phyloP scores from a whole-genome alignment of 2,329 filamentous ascomycete genomes.

The Neodidymelliopsis sp. region DNA sequence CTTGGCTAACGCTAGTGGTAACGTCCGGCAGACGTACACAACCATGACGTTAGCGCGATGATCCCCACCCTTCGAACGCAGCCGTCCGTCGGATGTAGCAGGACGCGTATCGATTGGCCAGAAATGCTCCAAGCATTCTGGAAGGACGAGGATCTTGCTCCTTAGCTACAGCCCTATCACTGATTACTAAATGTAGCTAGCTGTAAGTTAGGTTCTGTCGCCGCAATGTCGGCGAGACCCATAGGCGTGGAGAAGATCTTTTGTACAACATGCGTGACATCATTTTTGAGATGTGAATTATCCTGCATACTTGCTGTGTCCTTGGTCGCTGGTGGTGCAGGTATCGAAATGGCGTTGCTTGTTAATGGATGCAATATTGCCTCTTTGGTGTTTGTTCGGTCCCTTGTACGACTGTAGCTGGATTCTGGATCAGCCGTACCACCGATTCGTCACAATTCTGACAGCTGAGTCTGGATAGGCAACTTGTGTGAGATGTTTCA shows the following conservation, averaged over 20 bases:
- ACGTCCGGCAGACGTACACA: not conserved
- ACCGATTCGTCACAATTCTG: no score
- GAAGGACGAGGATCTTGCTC: not conserved
- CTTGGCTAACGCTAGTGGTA: not conserved
- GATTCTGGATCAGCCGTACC: no score
- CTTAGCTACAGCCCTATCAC: constrained; percentile 1
- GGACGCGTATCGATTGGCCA: not conserved
- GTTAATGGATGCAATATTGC: no score
- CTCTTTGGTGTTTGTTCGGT: no score
- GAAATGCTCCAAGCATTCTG: not conserved
- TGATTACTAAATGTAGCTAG: constrained; percentile 4
- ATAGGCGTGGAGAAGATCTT: not conserved
- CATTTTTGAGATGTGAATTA: not conserved
- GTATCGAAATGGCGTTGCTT: no score
- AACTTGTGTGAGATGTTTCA: no score
- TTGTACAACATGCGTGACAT: not conserved
- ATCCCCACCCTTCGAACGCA: not conserved
- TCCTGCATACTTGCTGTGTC: no score
- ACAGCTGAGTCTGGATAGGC: no score
- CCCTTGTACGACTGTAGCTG: no score
- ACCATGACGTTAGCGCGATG: constrained; percentile 10
- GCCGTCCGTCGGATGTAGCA: not conserved
- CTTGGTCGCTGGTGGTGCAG: no score
- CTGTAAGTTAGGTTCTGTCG: not conserved
- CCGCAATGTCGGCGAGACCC: constrained; percentile 1